phyloP scores from a whole-genome alignment of 2,329 filamentous ascomycete species.

The Alternaria metachromatica region DNA sequence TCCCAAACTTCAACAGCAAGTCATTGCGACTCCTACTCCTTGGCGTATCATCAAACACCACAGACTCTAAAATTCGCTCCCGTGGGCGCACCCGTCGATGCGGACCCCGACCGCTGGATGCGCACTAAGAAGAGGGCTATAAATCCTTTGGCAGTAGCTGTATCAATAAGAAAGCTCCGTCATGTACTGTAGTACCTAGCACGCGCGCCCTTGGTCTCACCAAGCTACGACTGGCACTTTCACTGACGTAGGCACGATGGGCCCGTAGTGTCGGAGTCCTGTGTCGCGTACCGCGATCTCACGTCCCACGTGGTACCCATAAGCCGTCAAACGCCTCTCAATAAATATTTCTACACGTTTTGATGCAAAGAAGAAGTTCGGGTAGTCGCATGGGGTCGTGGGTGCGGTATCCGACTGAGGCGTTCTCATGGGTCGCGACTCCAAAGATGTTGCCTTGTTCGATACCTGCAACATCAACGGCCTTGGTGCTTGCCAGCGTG shows the following conservation, averaged over 20 bases:
- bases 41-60: background rate
- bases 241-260: background rate
- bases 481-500: background rate
- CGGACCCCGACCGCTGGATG: background rate
- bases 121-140: background rate
- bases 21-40: background rate
- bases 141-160: background rate
- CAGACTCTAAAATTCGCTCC: background rate
- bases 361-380: background rate
- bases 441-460: background rate
- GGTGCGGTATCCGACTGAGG: background rate
- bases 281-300: slow-evolving; percentile 1
- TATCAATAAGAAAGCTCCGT: too few relatives aligned
- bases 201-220: background rate
- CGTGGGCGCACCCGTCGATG: background rate
- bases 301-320: slow-evolving; percentile 1
- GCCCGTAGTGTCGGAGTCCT: background rate
- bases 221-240: background rate
- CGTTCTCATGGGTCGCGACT: background rate
- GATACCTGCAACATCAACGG: background rate
- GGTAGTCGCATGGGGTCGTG: background rate
- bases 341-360: background rate
- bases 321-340: slow-evolving; percentile 5
- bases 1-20: background rate
- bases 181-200: background rate